Base-by-base conservation (phyloP, 148 eudicot genomes). In the Gaultheria prostrata region DNA sequence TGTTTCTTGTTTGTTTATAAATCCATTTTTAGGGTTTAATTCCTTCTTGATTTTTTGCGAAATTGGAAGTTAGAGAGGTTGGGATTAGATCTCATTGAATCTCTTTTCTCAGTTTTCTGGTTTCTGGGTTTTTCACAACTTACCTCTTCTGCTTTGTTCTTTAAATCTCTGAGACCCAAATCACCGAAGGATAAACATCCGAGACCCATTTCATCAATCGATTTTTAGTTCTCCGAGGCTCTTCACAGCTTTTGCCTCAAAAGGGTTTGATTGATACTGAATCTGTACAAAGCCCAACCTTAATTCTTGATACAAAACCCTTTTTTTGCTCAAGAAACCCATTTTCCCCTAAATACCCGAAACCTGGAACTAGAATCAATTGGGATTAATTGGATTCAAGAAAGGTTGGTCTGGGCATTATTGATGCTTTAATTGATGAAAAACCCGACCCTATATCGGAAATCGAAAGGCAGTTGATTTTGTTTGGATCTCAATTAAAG, bases 401-500 rank as follows among this genome's bases (percentile, higher is more conserved):
- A 86, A 82, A 84, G 49, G 87, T 89, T 57, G 93, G 93, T 53
- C 89, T 91, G 49, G 93, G 86, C 83, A 90, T 91, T 28, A 82
- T 91, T 63, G 93, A 90, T 80, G 84, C 83, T n/a, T 85, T 91
- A 35, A 78, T 11, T n/a, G 88, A 87, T 84, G 89, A 89, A 48
- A 82, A 69, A 20, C 63, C 89, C 1, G 90, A 84, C 46, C 18
- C 80, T 1, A 83, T 30, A 17, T 49, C 67, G 1, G 86, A 87
- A 80, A 65, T 82, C 14, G 81, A 85, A 3, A 85, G 78, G 65
- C 75, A 87, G 73, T 79, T 78, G 85, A 88, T 90, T 7, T 13
- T 92, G n/a, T 88, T 89, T 67, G 92, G 89, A 28, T 92, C 94
- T 30, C 85, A 92, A 50, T 77, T 92, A 69, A 92, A 86, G 86